Evolutionary conservation across 2,329 filamentous ascomycete species (phyloP), one percentile per base, ranked within the genome.

Genomic region (Fusarium kyushuense): DNA sequence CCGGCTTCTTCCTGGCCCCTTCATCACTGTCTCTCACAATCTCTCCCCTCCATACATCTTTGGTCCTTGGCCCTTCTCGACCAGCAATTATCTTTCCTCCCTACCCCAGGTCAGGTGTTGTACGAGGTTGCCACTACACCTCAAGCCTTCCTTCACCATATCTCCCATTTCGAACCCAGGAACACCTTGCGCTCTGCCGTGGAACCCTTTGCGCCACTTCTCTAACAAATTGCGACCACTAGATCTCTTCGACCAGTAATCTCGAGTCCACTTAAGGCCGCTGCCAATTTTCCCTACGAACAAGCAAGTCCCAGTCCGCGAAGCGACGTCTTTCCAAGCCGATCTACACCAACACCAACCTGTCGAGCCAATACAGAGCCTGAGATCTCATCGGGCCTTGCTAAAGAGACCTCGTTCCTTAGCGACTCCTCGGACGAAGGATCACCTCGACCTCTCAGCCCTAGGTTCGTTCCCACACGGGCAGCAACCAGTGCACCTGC

Each of bases 211-310:
- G 58, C 59, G 53, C 60, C 35, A 56, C 48, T 45, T 53, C 43
- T 69, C 66, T 65, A 52, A 69, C 58, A 38, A 62, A 42, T 33
- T 51, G 60, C 54, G 54, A 65, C 62, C 46, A 58, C 73, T 63
- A 87, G 85, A 82, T 84, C 81, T 54, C 80, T 78, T 70, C 79
- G 82, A 74, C 83, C 80, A 74, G 75, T 80, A 57, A 78, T 81
- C 64, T 83, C 84, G 43, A 87, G 84, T 72, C 84, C 85, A 67
- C 78, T 86, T 47, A 86, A 72, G 61, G 80, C 81, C 58, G 81
- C 80, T 60, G 82, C 77, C 72, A 78, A 69, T 58, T 78, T 80
- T 55, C 76, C 80, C 48, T 83, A 81, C 72, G 79, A 79, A 63
- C 79, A 82, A 53, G 76, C 80, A 63, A 82, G 76, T 70, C 76